Conservation (phyloP, 2,329 filamentous ascomycete species). For the Lecanicillium sp. region DNA sequence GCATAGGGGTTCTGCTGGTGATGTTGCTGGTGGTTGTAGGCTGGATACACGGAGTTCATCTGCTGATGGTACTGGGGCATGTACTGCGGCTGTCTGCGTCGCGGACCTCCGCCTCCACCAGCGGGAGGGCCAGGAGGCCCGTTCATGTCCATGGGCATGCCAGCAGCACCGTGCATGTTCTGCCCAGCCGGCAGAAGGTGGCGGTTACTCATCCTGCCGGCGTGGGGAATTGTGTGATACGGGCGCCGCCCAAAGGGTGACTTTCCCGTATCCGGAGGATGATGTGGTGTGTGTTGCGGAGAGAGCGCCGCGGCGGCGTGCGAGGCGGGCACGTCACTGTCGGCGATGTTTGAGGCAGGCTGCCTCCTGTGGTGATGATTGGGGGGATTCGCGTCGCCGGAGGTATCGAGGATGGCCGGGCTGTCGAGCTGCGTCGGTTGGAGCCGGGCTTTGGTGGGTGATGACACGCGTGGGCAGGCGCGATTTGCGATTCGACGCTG, state of each 20-base stretch:
- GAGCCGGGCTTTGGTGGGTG: background rate
- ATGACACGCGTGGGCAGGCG: background rate
- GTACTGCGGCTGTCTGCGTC: conserved; percentile 28
- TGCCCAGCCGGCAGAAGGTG: conserved; percentile 77
- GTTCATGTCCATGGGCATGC: conserved; percentile 29
- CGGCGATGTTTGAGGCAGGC: background rate
- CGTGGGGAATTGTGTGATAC: conserved; percentile 39
- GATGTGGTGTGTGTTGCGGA: too few species aligned
- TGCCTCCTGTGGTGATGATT: too few species aligned
- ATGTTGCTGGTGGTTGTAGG: conserved; percentile 43
- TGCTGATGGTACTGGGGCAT: conserved; percentile 33
- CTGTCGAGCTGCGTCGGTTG: background rate
- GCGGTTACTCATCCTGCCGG: conserved; percentile 71
- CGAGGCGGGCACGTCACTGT: background rate
- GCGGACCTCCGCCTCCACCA: conserved; percentile 33
- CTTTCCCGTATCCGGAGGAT: conserved; percentile 9
- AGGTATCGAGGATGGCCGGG: too few species aligned
- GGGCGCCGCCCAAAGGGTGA: conserved; percentile 14
- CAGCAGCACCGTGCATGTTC: conserved; percentile 44
- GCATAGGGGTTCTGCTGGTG: conserved; percentile 43
- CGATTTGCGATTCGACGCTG: background rate
- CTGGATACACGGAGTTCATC: conserved; percentile 43
- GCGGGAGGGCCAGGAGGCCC: conserved; percentile 22
- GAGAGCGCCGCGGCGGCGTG: background rate
- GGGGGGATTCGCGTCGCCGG: too few species aligned